Conservation (phyloP, 2,329 filamentous ascomycete genomes). For the Ophiostoma angusticollis region DNA sequence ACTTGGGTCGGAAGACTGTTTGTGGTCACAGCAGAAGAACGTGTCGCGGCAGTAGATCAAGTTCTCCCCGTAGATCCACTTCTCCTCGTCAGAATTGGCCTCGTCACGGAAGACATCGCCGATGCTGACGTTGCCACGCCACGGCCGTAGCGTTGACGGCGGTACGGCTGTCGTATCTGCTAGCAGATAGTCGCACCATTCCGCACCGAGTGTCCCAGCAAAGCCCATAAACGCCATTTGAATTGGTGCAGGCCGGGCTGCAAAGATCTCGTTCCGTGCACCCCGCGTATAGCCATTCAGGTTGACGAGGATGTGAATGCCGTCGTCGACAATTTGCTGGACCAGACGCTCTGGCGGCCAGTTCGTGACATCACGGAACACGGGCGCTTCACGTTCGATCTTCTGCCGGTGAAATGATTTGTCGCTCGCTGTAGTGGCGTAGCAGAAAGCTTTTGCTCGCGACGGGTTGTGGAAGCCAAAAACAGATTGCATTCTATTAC, state of each 20-base stretch:
- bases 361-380: conserved; percentile 75
- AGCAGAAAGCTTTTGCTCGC: conserved; percentile 78
- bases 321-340: conserved; percentile 72
- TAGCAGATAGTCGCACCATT: conserved; percentile 97
- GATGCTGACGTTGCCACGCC: conserved; percentile 60
- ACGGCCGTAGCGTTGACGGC: conserved; percentile 64
- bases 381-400: conserved; percentile 83
- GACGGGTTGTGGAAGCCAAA: conserved; percentile 75
- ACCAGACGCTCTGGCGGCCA: conserved; percentile 81
- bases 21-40: conserved; percentile 97
- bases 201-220: conserved; percentile 84
- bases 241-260: conserved; percentile 82
- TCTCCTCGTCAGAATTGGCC: conserved; percentile 53
- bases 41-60: conserved; percentile 89
- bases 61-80: conserved; percentile 95
- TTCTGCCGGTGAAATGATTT: conserved; percentile 79
- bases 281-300: conserved; percentile 97
- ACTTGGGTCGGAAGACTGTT: conserved; percentile 60
- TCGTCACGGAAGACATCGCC: conserved; percentile 57
- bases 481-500: conserved; percentile 76
- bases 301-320: conserved; percentile 90
- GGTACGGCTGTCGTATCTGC: conserved; percentile 84
- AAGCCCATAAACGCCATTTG: conserved; percentile 99
- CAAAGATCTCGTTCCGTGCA: conserved; percentile 95
- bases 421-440: conserved; percentile 87